Conservation (phyloP, 345 rosid species). For the Rhizophora mangle region DNA sequence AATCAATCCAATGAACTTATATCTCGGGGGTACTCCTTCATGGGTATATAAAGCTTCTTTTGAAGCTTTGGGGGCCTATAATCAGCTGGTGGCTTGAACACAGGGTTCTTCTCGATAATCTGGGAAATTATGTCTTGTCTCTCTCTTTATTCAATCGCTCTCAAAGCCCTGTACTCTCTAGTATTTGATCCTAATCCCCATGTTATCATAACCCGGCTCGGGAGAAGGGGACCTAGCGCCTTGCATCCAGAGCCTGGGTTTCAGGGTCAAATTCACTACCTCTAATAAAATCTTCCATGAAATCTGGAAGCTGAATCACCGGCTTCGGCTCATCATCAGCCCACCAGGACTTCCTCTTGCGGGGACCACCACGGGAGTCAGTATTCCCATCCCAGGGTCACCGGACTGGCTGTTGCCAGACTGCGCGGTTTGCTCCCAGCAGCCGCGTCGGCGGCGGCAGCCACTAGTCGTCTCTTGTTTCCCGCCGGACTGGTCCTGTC, state of each 20-base stretch:
- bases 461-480: slow-evolving; percentile 82
- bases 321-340: slow-evolving; percentile 93
- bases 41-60: slow-evolving; percentile 92
- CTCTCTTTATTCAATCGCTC: slow-evolving; percentile 85
- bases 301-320: slow-evolving; percentile 73
- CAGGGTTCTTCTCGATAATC: slow-evolving; percentile 82
- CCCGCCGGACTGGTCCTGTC: slow-evolving; percentile 73
- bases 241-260: slow-evolving; percentile 79
- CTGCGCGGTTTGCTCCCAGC: slow-evolving; percentile 60
- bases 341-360: slow-evolving; percentile 89
- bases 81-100: slow-evolving; percentile 95
- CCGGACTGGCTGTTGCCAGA: no score
- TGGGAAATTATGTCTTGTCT: slow-evolving; percentile 74
- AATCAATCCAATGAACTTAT: slow-evolving; percentile 85
- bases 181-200: slow-evolving; percentile 87
- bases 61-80: slow-evolving; percentile 94
- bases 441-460: slow-evolving; percentile 67
- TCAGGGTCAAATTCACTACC: slow-evolving; percentile 93
- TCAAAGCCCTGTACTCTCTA: slow-evolving; percentile 75
- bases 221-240: slow-evolving; percentile 14
- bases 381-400: no score
- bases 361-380: slow-evolving; percentile 16
- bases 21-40: slow-evolving; percentile 86
- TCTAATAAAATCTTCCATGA: slow-evolving; percentile 41
- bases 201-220: slow-evolving; percentile 85